Evolutionary conservation across 805 yeast species (phyloP).

Genomic region (Starmerella stigmatis): DNA sequence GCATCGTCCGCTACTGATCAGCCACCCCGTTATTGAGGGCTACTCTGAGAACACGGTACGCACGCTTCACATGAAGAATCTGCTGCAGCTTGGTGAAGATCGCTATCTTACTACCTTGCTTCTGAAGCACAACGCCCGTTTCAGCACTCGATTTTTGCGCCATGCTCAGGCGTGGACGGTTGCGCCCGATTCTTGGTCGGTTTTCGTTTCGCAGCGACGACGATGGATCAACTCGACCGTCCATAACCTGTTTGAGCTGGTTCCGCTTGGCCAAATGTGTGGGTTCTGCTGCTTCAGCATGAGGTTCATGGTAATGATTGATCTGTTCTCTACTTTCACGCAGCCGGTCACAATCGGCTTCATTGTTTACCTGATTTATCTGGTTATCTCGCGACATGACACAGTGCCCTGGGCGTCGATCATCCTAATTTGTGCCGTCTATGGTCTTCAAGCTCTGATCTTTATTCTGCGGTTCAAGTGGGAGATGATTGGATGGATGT

Average conservation of each 20-base stretch:
- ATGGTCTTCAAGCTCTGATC: slow-evolving; percentile 48
- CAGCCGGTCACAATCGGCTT: slow-evolving; percentile 50
- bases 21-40: slow-evolving; percentile 47
- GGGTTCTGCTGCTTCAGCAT: slow-evolving; percentile 57
- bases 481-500: slow-evolving; percentile 46
- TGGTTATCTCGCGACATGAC: slow-evolving; percentile 36
- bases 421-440: slow-evolving; percentile 43
- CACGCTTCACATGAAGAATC: slow-evolving; percentile 49
- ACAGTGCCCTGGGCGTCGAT: slow-evolving; percentile 50
- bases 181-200: slow-evolving; percentile 49
- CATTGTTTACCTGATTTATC: slow-evolving; percentile 42
- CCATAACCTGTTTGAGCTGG: slow-evolving; percentile 51
- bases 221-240: slow-evolving; percentile 61
- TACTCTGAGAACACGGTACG: slow-evolving; percentile 47
- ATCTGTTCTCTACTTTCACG: slow-evolving; percentile 48
- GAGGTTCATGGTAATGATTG: slow-evolving; percentile 50
- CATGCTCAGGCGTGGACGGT: slow-evolving; percentile 51
- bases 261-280: slow-evolving; percentile 48
- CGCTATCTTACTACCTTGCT: slow-evolving; percentile 47
- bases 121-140: slow-evolving; percentile 46
- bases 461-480: slow-evolving; percentile 39
- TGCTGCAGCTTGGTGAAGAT: slow-evolving; percentile 54
- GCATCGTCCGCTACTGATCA: slow-evolving; percentile 51
- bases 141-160: slow-evolving; percentile 45
- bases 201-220: slow-evolving; percentile 53